Evolutionary conservation across 2,329 filamentous ascomycete species (phyloP).

Genomic region (Didymella arachidicola): DNA sequence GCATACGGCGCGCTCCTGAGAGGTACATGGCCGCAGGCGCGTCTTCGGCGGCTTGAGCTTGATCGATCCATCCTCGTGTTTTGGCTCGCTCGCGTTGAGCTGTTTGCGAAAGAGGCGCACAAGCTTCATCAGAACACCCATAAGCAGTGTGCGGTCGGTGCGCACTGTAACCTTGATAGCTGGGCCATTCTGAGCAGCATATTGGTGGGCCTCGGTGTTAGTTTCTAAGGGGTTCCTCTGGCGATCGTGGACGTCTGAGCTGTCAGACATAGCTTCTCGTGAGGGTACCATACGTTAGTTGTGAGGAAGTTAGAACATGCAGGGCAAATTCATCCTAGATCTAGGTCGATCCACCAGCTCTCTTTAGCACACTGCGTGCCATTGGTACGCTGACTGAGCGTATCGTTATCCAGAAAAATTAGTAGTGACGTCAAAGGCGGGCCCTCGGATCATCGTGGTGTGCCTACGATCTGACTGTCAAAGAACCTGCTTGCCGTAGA

Average conservation of each 20-base stretch:
- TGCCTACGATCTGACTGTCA: background rate
- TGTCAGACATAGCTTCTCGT: background rate
- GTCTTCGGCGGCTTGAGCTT: constrained; percentile 49
- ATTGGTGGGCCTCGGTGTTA: constrained; percentile 14
- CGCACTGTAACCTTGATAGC: constrained; percentile 49
- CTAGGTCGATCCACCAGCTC: background rate
- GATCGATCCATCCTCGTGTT: constrained; percentile 53
- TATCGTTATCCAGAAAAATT: background rate
- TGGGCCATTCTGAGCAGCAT: constrained; percentile 14
- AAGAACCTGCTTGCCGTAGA: background rate
- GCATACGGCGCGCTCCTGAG: constrained; percentile 53
- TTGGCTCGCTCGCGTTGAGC: constrained; percentile 42
- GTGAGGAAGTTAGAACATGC: background rate
- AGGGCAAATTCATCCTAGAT: constrained; percentile 7
- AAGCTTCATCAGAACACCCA: constrained; percentile 49
- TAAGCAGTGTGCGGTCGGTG: constrained; percentile 51
- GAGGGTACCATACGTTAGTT: background rate
- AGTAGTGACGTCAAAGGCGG: constrained; percentile 16
- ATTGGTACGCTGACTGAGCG: background rate
- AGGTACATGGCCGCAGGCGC: constrained; percentile 43
- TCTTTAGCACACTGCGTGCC: constrained; percentile 1
- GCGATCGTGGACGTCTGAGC: background rate
- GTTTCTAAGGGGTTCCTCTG: background rate
- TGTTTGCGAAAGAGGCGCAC: constrained; percentile 49
- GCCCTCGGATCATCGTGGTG: background rate